Conservation (phyloP, 108 stramenopile species). For the Cyclotella cryptica region DNA sequence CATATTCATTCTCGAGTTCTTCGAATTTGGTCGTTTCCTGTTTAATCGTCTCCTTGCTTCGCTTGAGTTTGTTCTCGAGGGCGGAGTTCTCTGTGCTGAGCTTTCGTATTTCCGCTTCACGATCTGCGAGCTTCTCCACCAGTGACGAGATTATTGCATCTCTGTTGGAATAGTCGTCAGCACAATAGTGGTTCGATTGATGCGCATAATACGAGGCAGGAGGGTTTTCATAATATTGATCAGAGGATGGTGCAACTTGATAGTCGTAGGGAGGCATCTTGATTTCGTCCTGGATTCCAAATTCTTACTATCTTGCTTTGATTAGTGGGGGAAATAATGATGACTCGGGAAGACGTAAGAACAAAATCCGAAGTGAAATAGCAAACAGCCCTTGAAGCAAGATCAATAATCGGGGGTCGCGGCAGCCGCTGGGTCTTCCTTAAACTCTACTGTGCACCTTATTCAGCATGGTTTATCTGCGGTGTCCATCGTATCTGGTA, state of each 20-base stretch:
- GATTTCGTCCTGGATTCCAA: neutral
- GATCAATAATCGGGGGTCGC: no score
- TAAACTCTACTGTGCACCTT: no score
- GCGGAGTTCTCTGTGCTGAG: conserved; percentile 25
- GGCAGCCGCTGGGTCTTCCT: no score
- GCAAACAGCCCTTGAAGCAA: no score
- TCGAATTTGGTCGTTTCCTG: conserved; percentile 17
- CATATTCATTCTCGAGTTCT: conserved; percentile 34
- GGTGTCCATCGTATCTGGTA: no score
- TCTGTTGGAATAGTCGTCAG: conserved; percentile 17
- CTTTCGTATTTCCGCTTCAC: conserved; percentile 31
- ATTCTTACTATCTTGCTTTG: no score
- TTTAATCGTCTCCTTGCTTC: neutral
- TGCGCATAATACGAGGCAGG: neutral
- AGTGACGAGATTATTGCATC: conserved; percentile 29
- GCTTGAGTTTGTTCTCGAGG: conserved; percentile 29
- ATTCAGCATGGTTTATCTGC: no score
- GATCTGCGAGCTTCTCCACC: conserved; percentile 33
- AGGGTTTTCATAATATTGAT: neutral
- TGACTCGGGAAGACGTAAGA: no score
- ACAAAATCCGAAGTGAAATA: no score
- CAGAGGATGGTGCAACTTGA: neutral
- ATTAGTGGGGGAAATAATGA: neutral
- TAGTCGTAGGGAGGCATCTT: conserved; percentile 10
- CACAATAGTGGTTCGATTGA: neutral